Evolutionary conservation across 1,284 basidiomycete genomes (phyloP), one percentile per base, ranked within the genome.

Genomic region (Melampsora larici-populina): DNA sequence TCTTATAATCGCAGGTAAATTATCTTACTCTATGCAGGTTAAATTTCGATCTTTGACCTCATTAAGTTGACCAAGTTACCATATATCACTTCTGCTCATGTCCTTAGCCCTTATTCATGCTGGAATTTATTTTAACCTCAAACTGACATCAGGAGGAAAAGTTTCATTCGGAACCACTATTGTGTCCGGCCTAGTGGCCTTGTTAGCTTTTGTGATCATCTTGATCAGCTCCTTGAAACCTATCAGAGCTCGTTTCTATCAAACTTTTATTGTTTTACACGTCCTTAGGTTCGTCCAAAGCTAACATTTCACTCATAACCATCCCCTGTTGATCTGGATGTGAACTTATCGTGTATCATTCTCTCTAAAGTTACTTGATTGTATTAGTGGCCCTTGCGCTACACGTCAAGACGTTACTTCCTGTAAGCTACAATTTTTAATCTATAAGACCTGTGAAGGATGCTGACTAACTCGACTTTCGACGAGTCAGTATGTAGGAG

Each of bases 211-310:
- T 36, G 17, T 65, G 1, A 51, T 73, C 24, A 49, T 46, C 40
- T 31, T 73, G 46, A 73, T 36, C 18, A 46, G 51, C 26, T 58
- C 55, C 15, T 36, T 73, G 6, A 46, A 40, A 73, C 64, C n/a
- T 26, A 24, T 73, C 40, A 64, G 71, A 36, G 1, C 43, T 49
- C 36, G 48, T 40, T 36, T 73, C 31, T 73, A 65, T 64, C 63
- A 64, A 51, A 64, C 43, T 11, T 73, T 73, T 51, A 36, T 73
- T 11, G 17, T 33, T 24, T 64, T 40, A 17, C 71, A 73, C 49
- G 62, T 73, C 24, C 13, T 73, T 7, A 60, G 71, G 71, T 73
- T 43, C 26, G 58, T 40, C 24, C 40, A 43, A 48, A 40, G 51
- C 55, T n/a, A 24, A 58, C 55, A 58, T 58, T 24, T 49, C 11